Base-by-base conservation (phyloP, 1,284 basidiomycete genomes). In the Malassezia equina region DNA sequence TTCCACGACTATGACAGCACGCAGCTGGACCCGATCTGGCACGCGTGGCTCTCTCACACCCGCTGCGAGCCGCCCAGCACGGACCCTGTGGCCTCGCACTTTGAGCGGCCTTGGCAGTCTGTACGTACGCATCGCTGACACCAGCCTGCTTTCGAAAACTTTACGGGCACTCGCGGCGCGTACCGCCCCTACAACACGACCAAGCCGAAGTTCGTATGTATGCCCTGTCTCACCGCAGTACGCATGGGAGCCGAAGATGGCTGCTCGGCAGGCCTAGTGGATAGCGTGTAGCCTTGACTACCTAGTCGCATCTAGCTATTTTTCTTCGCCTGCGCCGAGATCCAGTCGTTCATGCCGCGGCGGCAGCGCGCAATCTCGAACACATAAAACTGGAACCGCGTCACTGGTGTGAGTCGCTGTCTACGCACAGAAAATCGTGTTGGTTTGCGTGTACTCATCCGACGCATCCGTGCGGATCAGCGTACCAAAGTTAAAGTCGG, bases 401-500 rank as follows among this genome's bases (percentile, higher is more conserved):
- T 73, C 50, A 76, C 76, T 77, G 63, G 19, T 17, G 36, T 40
- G 11, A 32, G 41, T 21, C 13, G 2, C n/a, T 31, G 36, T 19
- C 1, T 19, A 71, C 80, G 62, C 75, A 86, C 91, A 89, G 71
- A 99, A 93, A 59, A 95, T 93, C 12, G 89, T 88, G 79, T 96
- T 98, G 49, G 79, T 82, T 79, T 98, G 86, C 9, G 83, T 84
- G 77, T 98, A 99, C 71, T 93, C 88, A 59, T 83, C 81, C 46
- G 78, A 79, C 32, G 84, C 81, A 72, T 94, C 83, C 51, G 82
- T 85, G 47, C 94, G 83, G 65, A 99, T 86, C 64, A 99, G 79
- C 2, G 89, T 95, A 28, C 94, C 94, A 78, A 96, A 95, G 80
- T 96, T 98, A 78, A 86, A 90, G 69, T 98, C 91, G 71, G 88